A percentile compares a stretch with the other conserved stretches of the same genome.
phyloP scores from a whole-genome alignment of 176 grass and related monocot species.

The Urochloa ruziziensis region DNA sequence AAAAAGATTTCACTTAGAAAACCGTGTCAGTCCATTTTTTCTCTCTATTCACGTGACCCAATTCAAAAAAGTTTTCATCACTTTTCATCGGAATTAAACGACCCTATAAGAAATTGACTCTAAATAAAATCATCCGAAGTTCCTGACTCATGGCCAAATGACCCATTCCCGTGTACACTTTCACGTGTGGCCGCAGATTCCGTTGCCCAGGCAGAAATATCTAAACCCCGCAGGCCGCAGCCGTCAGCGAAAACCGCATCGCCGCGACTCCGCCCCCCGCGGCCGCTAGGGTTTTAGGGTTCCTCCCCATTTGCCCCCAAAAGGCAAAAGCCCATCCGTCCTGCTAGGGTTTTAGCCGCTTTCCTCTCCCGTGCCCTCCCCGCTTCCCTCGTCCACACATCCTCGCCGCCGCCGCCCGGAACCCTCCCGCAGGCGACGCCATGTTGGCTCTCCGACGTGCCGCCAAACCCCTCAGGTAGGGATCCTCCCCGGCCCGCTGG shows the following conservation, averaged over 20 bases:
- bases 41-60: too few relatives aligned
- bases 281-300: conserved; percentile 37
- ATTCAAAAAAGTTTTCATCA: too few relatives aligned
- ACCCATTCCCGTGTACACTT: background rate
- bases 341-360: conserved; percentile 58
- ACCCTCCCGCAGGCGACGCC: background rate
- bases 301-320: background rate
- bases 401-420: background rate
- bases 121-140: too few relatives aligned
- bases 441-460: conserved; percentile 76
- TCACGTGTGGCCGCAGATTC: background rate
- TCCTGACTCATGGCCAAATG: too few relatives aligned
- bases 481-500: background rate
- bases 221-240: background rate
- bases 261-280: background rate
- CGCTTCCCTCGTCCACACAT: background rate
- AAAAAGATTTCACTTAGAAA: too few relatives aligned
- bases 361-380: background rate
- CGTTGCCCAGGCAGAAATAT: background rate
- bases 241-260: background rate
- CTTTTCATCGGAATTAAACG: too few relatives aligned
- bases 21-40: too few relatives aligned
- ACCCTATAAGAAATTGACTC: too few relatives aligned
- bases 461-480: conserved; percentile 49
- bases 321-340: background rate